Conservation (phyloP, 148 eudicot genomes). For the Agrostemma githago region DNA sequence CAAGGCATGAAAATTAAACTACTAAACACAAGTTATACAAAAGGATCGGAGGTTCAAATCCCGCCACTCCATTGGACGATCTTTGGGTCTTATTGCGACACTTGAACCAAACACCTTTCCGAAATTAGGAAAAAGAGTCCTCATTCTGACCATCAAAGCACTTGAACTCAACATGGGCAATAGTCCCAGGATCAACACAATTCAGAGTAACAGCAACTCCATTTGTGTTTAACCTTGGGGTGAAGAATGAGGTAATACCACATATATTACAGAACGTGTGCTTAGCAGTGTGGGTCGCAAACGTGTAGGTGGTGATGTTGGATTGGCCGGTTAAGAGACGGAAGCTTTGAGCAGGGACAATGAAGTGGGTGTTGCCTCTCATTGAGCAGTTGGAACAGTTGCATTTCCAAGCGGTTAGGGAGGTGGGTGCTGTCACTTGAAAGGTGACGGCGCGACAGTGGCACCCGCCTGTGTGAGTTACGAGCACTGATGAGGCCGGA, state of each 20-base stretch:
- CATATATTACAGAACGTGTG: slow-evolving; percentile 86
- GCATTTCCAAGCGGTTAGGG: slow-evolving; percentile 70
- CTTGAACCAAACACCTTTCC: too few species aligned
- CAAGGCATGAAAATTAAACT: too few species aligned
- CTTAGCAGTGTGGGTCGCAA: slow-evolving; percentile 70
- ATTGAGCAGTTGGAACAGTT: slow-evolving; percentile 75
- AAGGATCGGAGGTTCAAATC: too few species aligned
- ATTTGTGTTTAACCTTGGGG: slow-evolving; percentile 76
- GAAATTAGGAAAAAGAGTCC: too few species aligned
- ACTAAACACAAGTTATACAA: too few species aligned
- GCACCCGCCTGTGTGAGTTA: slow-evolving; percentile 77
- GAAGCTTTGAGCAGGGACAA: slow-evolving; percentile 56
- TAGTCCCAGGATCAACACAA: slow-evolving; percentile 73
- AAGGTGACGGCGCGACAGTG: slow-evolving; percentile 69
- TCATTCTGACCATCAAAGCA: slow-evolving; percentile 44
- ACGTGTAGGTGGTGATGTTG: slow-evolving; percentile 68
- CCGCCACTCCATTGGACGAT: too few species aligned
- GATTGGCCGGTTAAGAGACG: slow-evolving; percentile 53
- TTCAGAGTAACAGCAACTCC: slow-evolving; percentile 58
- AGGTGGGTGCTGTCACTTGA: slow-evolving; percentile 46
- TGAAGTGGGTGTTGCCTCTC: slow-evolving; percentile 75
- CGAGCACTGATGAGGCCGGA: slow-evolving; percentile 2
- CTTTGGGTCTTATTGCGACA: too few species aligned
- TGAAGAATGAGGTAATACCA: slow-evolving; percentile 83
- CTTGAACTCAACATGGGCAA: slow-evolving; percentile 56